Evolutionary conservation across 1,139 yeast species (phyloP).

Genomic region (Sugiyamaella pinicola): DNA sequence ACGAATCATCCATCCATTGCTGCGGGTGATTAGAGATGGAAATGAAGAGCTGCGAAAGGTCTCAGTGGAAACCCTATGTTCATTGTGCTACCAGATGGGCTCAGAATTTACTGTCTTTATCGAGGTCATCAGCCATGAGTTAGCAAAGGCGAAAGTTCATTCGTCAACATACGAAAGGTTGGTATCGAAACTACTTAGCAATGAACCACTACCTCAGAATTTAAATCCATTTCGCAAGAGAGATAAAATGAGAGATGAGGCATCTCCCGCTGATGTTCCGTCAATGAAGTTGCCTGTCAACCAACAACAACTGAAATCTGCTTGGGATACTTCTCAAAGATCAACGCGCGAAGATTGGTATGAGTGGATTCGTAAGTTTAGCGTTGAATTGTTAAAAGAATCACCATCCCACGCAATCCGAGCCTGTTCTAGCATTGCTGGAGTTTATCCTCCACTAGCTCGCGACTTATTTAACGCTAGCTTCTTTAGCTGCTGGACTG

Average conservation of each 20-base stretch:
- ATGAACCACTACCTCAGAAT: conserved; percentile 87
- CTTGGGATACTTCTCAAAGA: conserved; percentile 92
- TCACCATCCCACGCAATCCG: conserved; percentile 94
- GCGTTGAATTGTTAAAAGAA: conserved; percentile 83
- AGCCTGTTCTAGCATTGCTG: conserved; percentile 90
- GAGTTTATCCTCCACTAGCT: conserved; percentile 85
- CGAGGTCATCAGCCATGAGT: conserved; percentile 77
- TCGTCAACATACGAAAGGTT: conserved; percentile 79
- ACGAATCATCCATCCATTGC: conserved; percentile 81
- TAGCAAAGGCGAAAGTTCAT: conserved; percentile 65
- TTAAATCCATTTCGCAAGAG: conserved; percentile 56
- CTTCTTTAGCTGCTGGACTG: conserved; percentile 96
- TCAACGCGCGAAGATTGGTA: conserved; percentile 96
- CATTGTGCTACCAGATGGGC: conserved; percentile 78
- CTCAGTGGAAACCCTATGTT: conserved; percentile 78
- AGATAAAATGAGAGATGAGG: conserved; percentile 57
- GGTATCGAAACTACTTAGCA: conserved; percentile 73
- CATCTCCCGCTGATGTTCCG: conserved; percentile 66
- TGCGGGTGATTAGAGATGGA: conserved; percentile 63
- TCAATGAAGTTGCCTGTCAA: conserved; percentile 78
- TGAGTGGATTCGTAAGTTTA: conserved; percentile 89
- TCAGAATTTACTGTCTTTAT: conserved; percentile 83
- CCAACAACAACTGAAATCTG: conserved; percentile 71
- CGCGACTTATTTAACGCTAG: conserved; percentile 91
- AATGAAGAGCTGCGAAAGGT: conserved; percentile 64